phyloP scores from a whole-genome alignment of 768 basidiomycete genomes.

The Phylloporus scabripes region DNA sequence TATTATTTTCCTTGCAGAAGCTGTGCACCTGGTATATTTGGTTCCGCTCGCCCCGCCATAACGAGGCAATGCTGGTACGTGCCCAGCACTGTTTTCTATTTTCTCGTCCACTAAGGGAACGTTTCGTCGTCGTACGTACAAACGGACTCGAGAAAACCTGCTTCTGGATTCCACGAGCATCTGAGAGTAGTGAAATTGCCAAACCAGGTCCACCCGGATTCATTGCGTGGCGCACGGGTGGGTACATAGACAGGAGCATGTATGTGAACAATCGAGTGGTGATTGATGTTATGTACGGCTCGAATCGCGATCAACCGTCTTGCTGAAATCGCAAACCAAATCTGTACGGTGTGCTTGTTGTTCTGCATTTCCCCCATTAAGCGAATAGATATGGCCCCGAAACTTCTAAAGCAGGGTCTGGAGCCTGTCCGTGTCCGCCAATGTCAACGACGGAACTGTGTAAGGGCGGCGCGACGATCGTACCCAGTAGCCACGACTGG shows the following conservation, averaged over 20 bases:
- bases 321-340: constrained; percentile 1
- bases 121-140: constrained; percentile 9
- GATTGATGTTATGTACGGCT: constrained; percentile 4
- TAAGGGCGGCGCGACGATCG: constrained; percentile 5
- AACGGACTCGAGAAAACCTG: background rate
- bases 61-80: background rate
- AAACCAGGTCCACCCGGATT: constrained; percentile 1
- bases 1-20: background rate
- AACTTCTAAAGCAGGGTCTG: constrained; percentile 14
- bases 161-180: constrained; percentile 4
- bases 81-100: constrained; percentile 1
- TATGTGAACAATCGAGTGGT: constrained; percentile 5
- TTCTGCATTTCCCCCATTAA: background rate
- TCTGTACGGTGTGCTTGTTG: background rate
- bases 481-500: constrained; percentile 7
- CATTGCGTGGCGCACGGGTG: constrained; percentile 1
- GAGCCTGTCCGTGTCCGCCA: constrained; percentile 5
- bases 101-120: background rate
- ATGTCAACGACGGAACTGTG: constrained; percentile 1
- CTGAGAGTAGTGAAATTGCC: background rate
- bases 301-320: constrained; percentile 5
- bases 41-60: constrained; percentile 1
- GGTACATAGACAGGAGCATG: background rate
- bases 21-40: background rate
- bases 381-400: constrained; percentile 1